A percentile compares a stretch with the other conserved stretches of the same genome.
These are phyloP conservation scores for Lepidopterella palustris DNA, from an alignment of 495 filamentous ascomycete species.

Conservation along the genomic window DNA sequence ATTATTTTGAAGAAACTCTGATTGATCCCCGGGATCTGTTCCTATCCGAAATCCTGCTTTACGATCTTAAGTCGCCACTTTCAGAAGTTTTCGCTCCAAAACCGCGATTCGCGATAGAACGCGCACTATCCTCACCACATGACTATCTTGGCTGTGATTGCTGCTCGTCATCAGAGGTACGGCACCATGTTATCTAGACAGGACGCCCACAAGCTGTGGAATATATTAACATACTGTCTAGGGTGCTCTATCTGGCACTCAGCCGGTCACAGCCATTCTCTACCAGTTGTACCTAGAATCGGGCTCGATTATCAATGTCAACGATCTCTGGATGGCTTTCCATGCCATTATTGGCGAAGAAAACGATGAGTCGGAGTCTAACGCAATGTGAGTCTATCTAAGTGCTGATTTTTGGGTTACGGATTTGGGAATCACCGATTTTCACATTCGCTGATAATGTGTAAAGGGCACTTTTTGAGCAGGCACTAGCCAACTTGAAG, in stretches of 20 bases:
- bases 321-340: constrained; percentile 87
- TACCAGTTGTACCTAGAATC: constrained; percentile 92
- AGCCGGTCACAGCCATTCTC: constrained; percentile 73
- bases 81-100: constrained; percentile 76
- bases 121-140: constrained; percentile 70
- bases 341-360: constrained; percentile 65
- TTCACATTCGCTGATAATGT: constrained; percentile 24
- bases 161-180: constrained; percentile 40
- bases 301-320: constrained; percentile 77
- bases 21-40: constrained; percentile 57
- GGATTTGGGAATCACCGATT: neutral
- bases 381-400: constrained; percentile 24
- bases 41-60: constrained; percentile 75
- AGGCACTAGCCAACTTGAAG: constrained; percentile 74
- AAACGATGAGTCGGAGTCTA: constrained; percentile 42
- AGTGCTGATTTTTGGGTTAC: neutral
- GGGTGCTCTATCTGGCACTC: constrained; percentile 47
- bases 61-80: constrained; percentile 72
- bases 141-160: constrained; percentile 79
- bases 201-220: neutral
- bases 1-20: constrained; percentile 48
- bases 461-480: constrained; percentile 64
- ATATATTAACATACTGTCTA: constrained; percentile 7
- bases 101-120: constrained; percentile 70
- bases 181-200: neutral